Evolutionary conservation across 768 basidiomycete species (phyloP).

Genomic region (Suillus variegatus): DNA sequence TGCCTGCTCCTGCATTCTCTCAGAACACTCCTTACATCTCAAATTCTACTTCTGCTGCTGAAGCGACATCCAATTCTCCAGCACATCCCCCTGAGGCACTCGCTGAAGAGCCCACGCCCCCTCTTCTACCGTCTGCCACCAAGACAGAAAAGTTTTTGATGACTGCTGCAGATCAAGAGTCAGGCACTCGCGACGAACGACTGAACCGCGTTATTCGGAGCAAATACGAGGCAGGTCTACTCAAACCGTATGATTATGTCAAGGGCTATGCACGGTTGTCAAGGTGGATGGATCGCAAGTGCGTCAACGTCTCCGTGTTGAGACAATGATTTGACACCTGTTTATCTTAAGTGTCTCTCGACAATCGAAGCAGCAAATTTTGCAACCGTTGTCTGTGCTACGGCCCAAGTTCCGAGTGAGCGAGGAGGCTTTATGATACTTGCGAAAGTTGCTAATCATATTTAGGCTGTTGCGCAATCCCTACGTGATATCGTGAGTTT

Average conservation of each 20-base stretch:
- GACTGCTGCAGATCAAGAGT: slow-evolving; percentile 92
- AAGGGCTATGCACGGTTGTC: slow-evolving; percentile 91
- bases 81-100: slow-evolving; percentile 25
- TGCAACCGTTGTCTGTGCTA: slow-evolving; percentile 84
- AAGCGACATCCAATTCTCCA: slow-evolving; percentile 22
- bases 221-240: slow-evolving; percentile 93
- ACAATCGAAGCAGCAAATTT: slow-evolving; percentile 88
- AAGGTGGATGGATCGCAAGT: slow-evolving; percentile 96
- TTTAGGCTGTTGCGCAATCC: slow-evolving; percentile 78
- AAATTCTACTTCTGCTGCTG: slow-evolving; percentile 18
- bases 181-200: slow-evolving; percentile 87
- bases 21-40: slow-evolving; percentile 18
- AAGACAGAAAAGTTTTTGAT: slow-evolving; percentile 89
- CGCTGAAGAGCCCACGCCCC: slow-evolving; percentile 44
- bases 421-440: neutral
- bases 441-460: slow-evolving; percentile 6
- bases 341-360: slow-evolving; percentile 67
- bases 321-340: neutral
- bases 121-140: slow-evolving; percentile 68
- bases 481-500: slow-evolving; percentile 71
- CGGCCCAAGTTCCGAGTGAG: slow-evolving; percentile 83
- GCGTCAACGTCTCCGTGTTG: slow-evolving; percentile 20
- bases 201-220: slow-evolving; percentile 90
- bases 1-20: slow-evolving; percentile 40
- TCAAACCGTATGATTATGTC: slow-evolving; percentile 96